Evolutionary conservation across 2,329 filamentous ascomycete species (phyloP), one percentile per base, ranked within the genome.

Genomic region (Sarocladium brachiariae): DNA sequence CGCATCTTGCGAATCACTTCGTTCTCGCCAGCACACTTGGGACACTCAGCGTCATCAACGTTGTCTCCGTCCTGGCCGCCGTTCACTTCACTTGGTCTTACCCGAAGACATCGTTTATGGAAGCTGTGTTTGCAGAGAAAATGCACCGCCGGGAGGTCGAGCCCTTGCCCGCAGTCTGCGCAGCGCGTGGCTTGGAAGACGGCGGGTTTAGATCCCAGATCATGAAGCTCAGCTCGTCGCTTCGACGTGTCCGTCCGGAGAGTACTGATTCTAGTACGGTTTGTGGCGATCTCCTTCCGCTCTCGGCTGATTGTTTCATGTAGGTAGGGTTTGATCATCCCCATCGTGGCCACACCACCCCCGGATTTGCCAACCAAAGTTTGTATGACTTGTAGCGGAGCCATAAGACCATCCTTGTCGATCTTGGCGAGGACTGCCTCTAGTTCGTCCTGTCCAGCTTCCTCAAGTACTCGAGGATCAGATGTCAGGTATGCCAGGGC

Each of bases 101-200:
- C 19, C 49, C 75, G 70, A 62, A 99, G 71, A 66, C 92, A 99
- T 41, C 88, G 78, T 70, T 95, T 89, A 64, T 99, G 93, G 74
- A 96, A 99, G 54, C 86, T 91, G 66, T 99, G 93, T 66, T 95
- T 96, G 73, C 93, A 99, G 55, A 99, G 70, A 65, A 99, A 99
- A 64, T 99, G 93, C 45, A 99, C 91, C 0, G 85, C 88, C 0
- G 93, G 93, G 11, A 97, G 74, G 57, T 96, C 91, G 16, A 97
- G 76, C 23, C 81, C 77, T 33, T 83, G 79, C 14, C 82, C 83
- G 65, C 93, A 99, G 49, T 87, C 84, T 24, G 86, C 84, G 65
- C 93, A 99, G 49, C 93, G 81, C 30, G 90, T 91, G 0, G 90
- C 84, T 65, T 95, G 89, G 74, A 99, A 97, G 1, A 95, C 87